phyloP scores from a whole-genome alignment of 2,329 filamentous ascomycete genomes.

The Pseudogymnoascus verrucosus region DNA sequence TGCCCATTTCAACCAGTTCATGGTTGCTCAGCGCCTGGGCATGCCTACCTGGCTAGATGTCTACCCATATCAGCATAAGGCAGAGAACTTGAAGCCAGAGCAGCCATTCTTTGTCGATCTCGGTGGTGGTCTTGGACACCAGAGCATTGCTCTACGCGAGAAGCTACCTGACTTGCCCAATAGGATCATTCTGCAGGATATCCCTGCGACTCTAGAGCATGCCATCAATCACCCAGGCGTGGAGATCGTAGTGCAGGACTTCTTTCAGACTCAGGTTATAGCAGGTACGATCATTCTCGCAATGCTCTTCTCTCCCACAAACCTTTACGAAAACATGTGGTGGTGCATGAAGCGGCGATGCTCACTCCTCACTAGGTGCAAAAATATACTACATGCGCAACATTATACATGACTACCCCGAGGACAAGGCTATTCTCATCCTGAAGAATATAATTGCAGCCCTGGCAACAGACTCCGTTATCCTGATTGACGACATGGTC shows the following conservation, averaged over 20 bases:
- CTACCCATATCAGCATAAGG: not conserved
- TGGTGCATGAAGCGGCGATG: too few species aligned
- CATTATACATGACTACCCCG: slow-evolving; percentile 33
- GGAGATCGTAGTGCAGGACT: slow-evolving; percentile 23
- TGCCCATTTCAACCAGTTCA: slow-evolving; percentile 10
- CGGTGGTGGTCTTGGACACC: slow-evolving; percentile 34
- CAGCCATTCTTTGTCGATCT: slow-evolving; percentile 32
- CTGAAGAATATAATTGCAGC: slow-evolving; percentile 28
- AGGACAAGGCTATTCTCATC: slow-evolving; percentile 28
- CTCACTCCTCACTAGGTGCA: slow-evolving; percentile 17
- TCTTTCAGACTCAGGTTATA: slow-evolving; percentile 22
- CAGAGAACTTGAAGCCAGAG: not conserved
- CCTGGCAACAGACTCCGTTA: slow-evolving; percentile 28
- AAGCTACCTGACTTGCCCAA: slow-evolving; percentile 28
- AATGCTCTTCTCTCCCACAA: too few species aligned
- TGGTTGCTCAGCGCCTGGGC: slow-evolving; percentile 9
- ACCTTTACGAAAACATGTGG: too few species aligned
- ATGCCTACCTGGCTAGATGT: not conserved
- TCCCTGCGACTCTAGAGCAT: slow-evolving; percentile 25
- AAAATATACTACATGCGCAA: slow-evolving; percentile 33
- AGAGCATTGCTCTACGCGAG: slow-evolving; percentile 27
- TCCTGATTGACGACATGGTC: slow-evolving; percentile 38
- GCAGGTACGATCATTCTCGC: too few species aligned
- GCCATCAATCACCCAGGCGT: slow-evolving; percentile 24
- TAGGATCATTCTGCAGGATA: slow-evolving; percentile 35